Evolutionary conservation across 805 yeast species (phyloP), one percentile per base, ranked within the genome.

Genomic region (Millerago galiae): DNA sequence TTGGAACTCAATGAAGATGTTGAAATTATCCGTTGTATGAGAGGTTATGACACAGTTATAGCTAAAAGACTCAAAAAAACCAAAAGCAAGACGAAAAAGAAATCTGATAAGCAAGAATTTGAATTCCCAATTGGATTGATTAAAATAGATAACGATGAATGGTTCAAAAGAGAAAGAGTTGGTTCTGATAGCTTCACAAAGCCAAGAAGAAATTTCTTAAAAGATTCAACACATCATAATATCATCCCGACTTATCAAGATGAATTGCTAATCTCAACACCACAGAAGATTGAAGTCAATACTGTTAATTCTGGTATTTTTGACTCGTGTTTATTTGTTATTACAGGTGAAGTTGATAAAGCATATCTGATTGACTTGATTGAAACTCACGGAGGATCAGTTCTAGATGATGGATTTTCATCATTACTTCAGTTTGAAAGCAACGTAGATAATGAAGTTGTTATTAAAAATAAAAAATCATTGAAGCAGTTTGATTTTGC

Each of bases 41-140:
- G 88, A 48, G 89, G 89, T 0, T 81, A 65, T 52, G 79, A 79
- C 53, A 62, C 68, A 0, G 72, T 78, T 3, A 61, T 63, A 47
- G 59, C 68, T 7, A 63, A 53, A 45, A 61, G 55, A 37, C 48
- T 58, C 18, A 44, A 39, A 34, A 47, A 38, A 24, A 40, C 54
- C 44, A 31, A 45, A 43, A 37, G 31, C 46, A 44, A 14, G 17
- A 3, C 11, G 9, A 29, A 14, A 17, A 38, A 24, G 37, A 11
- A 34, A 13, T 35, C 47, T 1, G 55, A 55, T 14, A 42, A 50
- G 13, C 8, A 14, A 14, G 32, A 29, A 11, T 14, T 29, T 15
- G 40, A 39, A 7, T 42, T 57, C 12, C 44, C 66, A 0, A 38
- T 69, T 4, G 58, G 61, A 9, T 58, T 58, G 5, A 52, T 66